Evolutionary conservation across 495 filamentous ascomycete species (phyloP).

Genomic region (Neurospora cerealis): DNA sequence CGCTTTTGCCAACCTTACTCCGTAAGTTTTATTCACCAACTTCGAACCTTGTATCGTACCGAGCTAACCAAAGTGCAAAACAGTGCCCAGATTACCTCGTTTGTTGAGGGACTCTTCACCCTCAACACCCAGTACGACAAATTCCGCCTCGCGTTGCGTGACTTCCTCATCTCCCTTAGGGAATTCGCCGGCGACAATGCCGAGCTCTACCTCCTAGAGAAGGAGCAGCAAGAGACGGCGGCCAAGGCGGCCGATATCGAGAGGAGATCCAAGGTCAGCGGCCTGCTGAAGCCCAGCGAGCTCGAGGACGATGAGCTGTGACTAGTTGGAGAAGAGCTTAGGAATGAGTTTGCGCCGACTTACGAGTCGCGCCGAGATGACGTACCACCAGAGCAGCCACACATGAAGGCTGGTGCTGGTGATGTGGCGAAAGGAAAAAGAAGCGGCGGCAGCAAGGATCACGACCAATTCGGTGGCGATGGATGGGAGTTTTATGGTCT

Average conservation of each 20-base stretch:
- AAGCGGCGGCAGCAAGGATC: constrained; percentile 6
- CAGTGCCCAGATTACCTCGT: constrained; percentile 77
- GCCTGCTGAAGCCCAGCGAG: constrained; percentile 84
- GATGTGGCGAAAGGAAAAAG: not conserved
- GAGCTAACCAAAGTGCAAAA: constrained; percentile 24
- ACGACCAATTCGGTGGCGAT: constrained; percentile 17
- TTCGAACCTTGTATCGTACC: not conserved
- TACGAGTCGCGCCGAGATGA: constrained; percentile 11
- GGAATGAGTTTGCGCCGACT: constrained; percentile 44
- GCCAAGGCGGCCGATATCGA: constrained; percentile 74
- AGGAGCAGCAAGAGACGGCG: constrained; percentile 73
- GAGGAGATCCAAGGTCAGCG: constrained; percentile 83
- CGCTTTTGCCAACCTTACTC: constrained; percentile 87
- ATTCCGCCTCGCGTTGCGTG: constrained; percentile 88
- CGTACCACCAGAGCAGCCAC: not conserved
- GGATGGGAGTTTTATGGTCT: constrained; percentile 46
- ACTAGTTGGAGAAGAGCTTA: constrained; percentile 55
- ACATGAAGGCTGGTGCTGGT: not conserved
- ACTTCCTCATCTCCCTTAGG: constrained; percentile 94
- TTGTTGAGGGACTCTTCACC: constrained; percentile 78
- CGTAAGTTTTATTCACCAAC: constrained; percentile 47
- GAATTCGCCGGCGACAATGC: constrained; percentile 91
- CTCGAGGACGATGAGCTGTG: constrained; percentile 93
- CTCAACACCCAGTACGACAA: constrained; percentile 70
- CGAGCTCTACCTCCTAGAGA: constrained; percentile 90